Conservation (phyloP, 2,329 filamentous ascomycete species). For the Pestalotiopsis sp. region DNA sequence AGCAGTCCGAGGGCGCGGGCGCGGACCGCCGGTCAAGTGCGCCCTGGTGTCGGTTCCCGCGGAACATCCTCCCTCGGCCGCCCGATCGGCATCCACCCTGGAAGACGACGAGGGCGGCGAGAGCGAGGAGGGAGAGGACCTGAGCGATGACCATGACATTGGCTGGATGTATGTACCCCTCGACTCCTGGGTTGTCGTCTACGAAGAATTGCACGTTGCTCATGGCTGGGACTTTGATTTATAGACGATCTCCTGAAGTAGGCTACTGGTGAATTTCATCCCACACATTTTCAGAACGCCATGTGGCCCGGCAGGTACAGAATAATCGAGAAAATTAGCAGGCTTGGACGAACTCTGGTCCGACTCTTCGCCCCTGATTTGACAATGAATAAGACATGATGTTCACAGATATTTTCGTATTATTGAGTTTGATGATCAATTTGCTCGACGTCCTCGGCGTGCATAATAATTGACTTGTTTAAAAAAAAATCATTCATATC, state of each 20-base stretch:
- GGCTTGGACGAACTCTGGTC: too few species aligned
- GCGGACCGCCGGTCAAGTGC: neutral
- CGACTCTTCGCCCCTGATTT: too few species aligned
- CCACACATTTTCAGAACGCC: too few species aligned
- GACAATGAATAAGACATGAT: too few species aligned
- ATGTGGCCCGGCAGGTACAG: too few species aligned
- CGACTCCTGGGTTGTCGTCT: neutral
- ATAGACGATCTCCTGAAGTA: neutral
- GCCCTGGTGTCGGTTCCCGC: neutral
- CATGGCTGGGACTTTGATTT: slow-evolving; percentile 1
- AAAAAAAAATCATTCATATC: too few species aligned
- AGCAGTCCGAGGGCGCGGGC: neutral
- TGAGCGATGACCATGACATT: neutral
- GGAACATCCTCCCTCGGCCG: neutral
- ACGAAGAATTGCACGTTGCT: neutral
- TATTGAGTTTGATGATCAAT: too few species aligned
- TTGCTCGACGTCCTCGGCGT: too few species aligned
- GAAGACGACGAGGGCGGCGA: neutral
- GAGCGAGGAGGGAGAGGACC: neutral
- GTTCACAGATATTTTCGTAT: too few species aligned
- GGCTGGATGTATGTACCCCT: neutral
- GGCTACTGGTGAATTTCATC: neutral
- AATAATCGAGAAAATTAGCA: too few species aligned
- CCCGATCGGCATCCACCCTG: neutral
- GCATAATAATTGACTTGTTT: too few species aligned